These are phyloP conservation scores for Ustilago tritici DNA, from an alignment of 1,284 basidiomycete genomes.

Conservation along the genomic window DNA sequence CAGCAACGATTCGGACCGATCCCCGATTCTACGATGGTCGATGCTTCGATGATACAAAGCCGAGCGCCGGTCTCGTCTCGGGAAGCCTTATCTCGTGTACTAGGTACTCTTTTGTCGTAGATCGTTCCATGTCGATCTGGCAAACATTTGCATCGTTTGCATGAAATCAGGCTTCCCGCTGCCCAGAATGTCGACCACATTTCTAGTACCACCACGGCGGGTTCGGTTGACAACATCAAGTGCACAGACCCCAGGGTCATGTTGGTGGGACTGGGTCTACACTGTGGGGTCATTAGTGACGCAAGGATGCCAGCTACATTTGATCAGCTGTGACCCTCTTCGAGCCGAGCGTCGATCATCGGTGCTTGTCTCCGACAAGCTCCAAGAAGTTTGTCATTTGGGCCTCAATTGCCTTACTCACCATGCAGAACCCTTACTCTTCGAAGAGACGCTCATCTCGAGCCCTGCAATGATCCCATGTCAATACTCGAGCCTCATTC, in stretches of 20 bases:
- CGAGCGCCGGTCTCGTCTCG: neutral
- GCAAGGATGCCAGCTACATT: neutral
- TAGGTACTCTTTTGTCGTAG: neutral
- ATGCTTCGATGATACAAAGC: neutral
- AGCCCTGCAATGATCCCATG: neutral
- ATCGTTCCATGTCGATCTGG: constrained; percentile 1
- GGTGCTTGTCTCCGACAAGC: neutral
- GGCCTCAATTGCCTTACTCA: neutral
- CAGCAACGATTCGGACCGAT: neutral
- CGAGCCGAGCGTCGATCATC: constrained; percentile 1
- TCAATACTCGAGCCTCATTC: neutral
- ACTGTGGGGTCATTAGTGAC: neutral
- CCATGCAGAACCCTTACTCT: too few relatives aligned
- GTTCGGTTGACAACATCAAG: neutral
- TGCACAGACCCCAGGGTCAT: too few relatives aligned
- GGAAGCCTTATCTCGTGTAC: neutral
- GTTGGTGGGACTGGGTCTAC: neutral
- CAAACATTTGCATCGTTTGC: neutral
- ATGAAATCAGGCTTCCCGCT: neutral
- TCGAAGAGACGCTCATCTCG: neutral
- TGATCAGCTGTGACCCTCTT: neutral
- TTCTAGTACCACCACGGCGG: constrained; percentile 2
- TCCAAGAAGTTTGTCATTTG: neutral
- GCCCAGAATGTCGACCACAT: neutral
- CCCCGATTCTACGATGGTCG: neutral